Conservation (phyloP, 192 early-diverging fungal genomes). For the Mortierella antarctica region DNA sequence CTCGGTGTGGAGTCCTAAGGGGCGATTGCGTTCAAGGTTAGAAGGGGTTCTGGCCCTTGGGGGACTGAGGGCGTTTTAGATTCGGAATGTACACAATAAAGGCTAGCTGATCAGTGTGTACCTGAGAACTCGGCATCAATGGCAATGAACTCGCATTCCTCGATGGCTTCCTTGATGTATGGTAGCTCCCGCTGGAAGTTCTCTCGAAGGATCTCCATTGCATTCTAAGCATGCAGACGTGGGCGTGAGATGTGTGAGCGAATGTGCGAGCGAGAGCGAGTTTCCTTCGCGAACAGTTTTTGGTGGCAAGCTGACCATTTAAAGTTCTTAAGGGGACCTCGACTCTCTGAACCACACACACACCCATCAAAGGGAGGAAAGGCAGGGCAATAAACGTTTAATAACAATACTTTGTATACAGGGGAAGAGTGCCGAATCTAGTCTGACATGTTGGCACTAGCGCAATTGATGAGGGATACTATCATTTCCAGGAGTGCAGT, state of each 20-base stretch:
- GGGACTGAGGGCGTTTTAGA: neutral
- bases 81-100: neutral
- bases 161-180: conserved; percentile 69
- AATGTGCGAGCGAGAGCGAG: neutral
- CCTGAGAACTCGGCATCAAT: conserved; percentile 89
- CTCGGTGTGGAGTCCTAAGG: conserved; percentile 42
- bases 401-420: no score
- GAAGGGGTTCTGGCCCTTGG: neutral
- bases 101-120: conserved; percentile 2
- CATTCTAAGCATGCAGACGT: neutral
- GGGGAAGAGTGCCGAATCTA: no score
- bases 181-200: conserved; percentile 72
- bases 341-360: no score
- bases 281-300: no score
- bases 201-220: conserved; percentile 77
- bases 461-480: no score
- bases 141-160: conserved; percentile 75
- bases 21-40: neutral
- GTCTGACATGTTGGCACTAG: no score
- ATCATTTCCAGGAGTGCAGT: no score
- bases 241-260: neutral
- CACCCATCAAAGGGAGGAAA: no score
- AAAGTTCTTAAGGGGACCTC: no score
- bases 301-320: no score
- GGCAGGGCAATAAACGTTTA: no score